Evolutionary conservation across 1,284 basidiomycete species (phyloP).

Genomic region (Naganishia sp.): DNA sequence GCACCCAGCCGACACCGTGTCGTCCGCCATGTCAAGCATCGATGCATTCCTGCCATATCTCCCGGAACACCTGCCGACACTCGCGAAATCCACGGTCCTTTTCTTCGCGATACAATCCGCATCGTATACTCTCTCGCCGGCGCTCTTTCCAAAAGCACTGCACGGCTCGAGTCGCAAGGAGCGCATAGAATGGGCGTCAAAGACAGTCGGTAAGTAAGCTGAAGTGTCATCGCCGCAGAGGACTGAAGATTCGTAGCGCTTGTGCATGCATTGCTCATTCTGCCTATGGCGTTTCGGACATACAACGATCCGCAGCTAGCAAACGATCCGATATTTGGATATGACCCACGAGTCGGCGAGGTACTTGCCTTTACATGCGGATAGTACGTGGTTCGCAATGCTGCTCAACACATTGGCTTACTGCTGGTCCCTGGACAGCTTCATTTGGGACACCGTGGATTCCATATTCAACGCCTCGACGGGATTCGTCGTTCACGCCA

Average conservation of each 20-base stretch:
- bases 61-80: slow-evolving; percentile 36
- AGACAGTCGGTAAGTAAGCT: slow-evolving; percentile 37
- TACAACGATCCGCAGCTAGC: slow-evolving; percentile 33
- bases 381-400: slow-evolving; percentile 22
- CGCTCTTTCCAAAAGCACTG: slow-evolving; percentile 14
- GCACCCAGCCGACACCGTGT: background rate
- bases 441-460: slow-evolving; percentile 47
- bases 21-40: slow-evolving; percentile 1
- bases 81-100: slow-evolving; percentile 36
- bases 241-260: slow-evolving; percentile 35
- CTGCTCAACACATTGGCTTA: background rate
- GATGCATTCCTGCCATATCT: slow-evolving; percentile 15
- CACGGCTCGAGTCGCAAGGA: slow-evolving; percentile 16
- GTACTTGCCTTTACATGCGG: slow-evolving; percentile 43
- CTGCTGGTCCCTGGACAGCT: slow-evolving; percentile 29
- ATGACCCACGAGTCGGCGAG: slow-evolving; percentile 40
- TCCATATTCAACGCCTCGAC: slow-evolving; percentile 37
- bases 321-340: slow-evolving; percentile 44
- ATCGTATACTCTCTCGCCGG: slow-evolving; percentile 16
- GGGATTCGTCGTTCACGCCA: slow-evolving; percentile 44
- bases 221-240: background rate
- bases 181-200: slow-evolving; percentile 27
- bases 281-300: slow-evolving; percentile 38
- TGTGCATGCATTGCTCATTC: slow-evolving; percentile 40
- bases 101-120: slow-evolving; percentile 37